Evolutionary conservation across 2,329 filamentous ascomycete species (phyloP).

Genomic region (Thelonectria rubi): DNA sequence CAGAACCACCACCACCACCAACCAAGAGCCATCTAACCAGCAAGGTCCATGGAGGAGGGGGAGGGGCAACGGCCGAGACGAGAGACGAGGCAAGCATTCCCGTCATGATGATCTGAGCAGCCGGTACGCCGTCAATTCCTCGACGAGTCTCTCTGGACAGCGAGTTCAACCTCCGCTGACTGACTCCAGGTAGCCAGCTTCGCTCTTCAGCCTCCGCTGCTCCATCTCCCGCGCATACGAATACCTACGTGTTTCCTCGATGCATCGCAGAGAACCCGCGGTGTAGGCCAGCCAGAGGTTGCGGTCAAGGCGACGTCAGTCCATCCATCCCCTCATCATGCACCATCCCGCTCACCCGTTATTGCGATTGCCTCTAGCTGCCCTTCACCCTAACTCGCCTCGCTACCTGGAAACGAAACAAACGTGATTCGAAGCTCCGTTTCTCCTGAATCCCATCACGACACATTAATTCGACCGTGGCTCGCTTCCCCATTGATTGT

Average conservation of each 20-base stretch:
- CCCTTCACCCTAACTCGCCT: constrained; percentile 19
- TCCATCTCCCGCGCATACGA: neutral
- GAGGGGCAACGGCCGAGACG: neutral
- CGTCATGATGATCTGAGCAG: neutral
- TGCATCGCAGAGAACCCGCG: neutral
- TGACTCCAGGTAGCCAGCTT: neutral
- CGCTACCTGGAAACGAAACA: neutral
- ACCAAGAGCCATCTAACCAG: neutral
- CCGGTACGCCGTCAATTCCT: neutral
- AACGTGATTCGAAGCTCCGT: neutral
- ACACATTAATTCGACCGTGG: constrained; percentile 4
- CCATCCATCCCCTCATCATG: constrained; percentile 9
- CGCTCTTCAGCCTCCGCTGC: neutral
- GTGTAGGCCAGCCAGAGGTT: neutral
- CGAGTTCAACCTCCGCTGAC: neutral
- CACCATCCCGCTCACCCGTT: constrained; percentile 24
- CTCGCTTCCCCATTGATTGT: constrained; percentile 9
- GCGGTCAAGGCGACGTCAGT: constrained; percentile 15
- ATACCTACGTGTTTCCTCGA: neutral
- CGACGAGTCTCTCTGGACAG: too few species aligned
- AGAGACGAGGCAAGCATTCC: neutral
- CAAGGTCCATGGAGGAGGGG: constrained; percentile 2
- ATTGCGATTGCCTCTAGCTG: constrained; percentile 4
- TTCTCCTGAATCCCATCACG: constrained; percentile 1
- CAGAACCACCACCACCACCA: neutral